Percentiles rank a stretch among this genome's conserved stretches.
phyloP scores from a whole-genome alignment of 139 green algal genomes.

The Coelastrella sp. region DNA sequence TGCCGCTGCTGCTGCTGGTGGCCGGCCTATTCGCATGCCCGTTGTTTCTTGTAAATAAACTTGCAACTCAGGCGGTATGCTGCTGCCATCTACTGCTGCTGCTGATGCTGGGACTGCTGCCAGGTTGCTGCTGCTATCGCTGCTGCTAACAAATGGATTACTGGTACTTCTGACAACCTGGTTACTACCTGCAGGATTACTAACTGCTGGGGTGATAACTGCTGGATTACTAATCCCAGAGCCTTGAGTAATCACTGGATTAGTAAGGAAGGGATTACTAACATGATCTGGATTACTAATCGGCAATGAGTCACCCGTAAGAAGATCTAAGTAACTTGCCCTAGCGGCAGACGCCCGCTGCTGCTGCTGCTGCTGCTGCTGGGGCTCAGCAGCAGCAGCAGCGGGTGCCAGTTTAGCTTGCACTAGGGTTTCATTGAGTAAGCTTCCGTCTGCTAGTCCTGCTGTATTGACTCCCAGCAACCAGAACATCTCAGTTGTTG shows the following conservation, averaged over 20 bases:
- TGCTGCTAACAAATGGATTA: not conserved
- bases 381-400: not conserved
- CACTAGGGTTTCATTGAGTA: not conserved
- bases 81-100: not conserved
- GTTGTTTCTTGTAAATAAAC: not conserved
- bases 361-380: constrained; percentile 30
- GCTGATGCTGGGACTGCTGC: not conserved
- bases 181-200: no score
- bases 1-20: not conserved
- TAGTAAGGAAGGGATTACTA: not conserved
- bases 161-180: not conserved
- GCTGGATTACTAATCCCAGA: no score
- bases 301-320: constrained; percentile 20
- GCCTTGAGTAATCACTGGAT: not conserved
- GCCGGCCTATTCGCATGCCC: not conserved
- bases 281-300: not conserved
- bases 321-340: constrained; percentile 23
- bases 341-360: not conserved
- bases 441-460: constrained; percentile 34
- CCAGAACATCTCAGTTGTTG: constrained; percentile 42
- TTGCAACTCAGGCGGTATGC: not conserved
- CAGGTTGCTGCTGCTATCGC: not conserved
- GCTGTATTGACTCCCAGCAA: constrained; percentile 34
- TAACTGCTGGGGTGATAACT: no score
- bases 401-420: not conserved